Conservation (phyloP, 1,139 yeast species). For the Citeromyces siamensis region DNA sequence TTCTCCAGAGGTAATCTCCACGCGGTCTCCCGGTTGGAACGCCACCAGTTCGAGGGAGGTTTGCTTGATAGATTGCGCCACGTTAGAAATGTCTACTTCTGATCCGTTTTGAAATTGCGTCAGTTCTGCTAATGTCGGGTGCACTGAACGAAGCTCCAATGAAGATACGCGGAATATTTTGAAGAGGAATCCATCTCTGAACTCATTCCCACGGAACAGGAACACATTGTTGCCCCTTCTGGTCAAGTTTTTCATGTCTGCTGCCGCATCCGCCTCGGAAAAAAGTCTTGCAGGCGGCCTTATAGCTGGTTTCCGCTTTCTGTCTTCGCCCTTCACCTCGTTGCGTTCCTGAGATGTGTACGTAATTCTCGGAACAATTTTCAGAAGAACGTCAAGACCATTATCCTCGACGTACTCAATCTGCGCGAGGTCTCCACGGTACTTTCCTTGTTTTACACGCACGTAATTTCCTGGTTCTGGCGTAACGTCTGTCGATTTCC, state of each 20-base stretch:
- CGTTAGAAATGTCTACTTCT: slow-evolving; percentile 61
- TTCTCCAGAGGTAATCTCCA: slow-evolving; percentile 86
- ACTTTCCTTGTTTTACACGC: slow-evolving; percentile 81
- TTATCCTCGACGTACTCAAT: slow-evolving; percentile 91
- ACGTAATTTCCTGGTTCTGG: slow-evolving; percentile 88
- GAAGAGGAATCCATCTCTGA: slow-evolving; percentile 74
- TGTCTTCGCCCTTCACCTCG: slow-evolving; percentile 33
- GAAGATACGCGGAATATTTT: slow-evolving; percentile 81
- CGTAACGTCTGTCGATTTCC: slow-evolving; percentile 78
- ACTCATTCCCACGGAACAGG: slow-evolving; percentile 78
- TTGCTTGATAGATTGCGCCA: slow-evolving; percentile 73
- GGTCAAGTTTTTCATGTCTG: slow-evolving; percentile 39
- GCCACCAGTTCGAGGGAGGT: slow-evolving; percentile 40
- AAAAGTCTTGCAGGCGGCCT: slow-evolving; percentile 80
- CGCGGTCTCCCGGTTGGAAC: slow-evolving; percentile 92
- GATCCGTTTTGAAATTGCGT: slow-evolving; percentile 71
- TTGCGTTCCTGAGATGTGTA: slow-evolving; percentile 55
- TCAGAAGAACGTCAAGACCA: slow-evolving; percentile 87
- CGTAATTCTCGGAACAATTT: slow-evolving; percentile 86
- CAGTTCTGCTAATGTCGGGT: slow-evolving; percentile 82
- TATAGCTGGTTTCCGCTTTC: slow-evolving; percentile 33
- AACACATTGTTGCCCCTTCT: slow-evolving; percentile 68
- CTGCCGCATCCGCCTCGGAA: slow-evolving; percentile 54
- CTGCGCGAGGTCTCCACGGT: slow-evolving; percentile 85
- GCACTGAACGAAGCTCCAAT: slow-evolving; percentile 72